Base-by-base conservation (phyloP, 1,284 basidiomycete species). In the Cerioporus squamosus region DNA sequence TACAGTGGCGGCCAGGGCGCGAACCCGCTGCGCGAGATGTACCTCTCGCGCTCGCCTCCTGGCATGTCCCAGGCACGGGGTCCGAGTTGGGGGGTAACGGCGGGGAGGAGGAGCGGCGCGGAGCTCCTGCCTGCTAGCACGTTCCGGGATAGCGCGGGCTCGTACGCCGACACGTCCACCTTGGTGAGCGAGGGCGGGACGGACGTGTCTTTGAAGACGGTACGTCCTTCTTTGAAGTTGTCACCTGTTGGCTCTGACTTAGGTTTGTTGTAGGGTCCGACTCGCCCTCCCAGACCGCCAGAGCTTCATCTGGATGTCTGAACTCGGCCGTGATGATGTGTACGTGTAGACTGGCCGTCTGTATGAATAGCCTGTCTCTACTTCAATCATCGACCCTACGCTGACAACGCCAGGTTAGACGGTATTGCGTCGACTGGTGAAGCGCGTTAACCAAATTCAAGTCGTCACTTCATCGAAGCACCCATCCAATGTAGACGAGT, bases 271-370 rank as follows among this genome's bases (percentile, higher is more conserved):
- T 29, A 57, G 56, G 15, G 40, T 8, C 62, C 59, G 5, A 42
- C 26, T 23, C 62, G 62, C 5, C 57, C 57, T 1, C 38, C 60
- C 31, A 42, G 63, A 18, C 60, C 60, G 17, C 60, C 60, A 33
- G 57, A 62, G 36, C 44, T 62, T 23, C 57, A 58, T 38, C 42
- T 64, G 38, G 59, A 58, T 50, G 51, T 26, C 7, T n/a, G 57
- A 60, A 17, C 51, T 31, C 38, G 15, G 51, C 40, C 5, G 20
- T 26, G 23, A 8, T 18, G 24, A 46, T 18, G 23, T 10, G 7
- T 44, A 23, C 7, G 14, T 29, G 29, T 3, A 29, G 6, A 29
- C 29, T 10, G 29, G 29, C 29, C 29, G 29, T 9, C 29, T 29
- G 29, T 29, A 29, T 29, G 29, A 29, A 1, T 29, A 29, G 29